Percentiles rank a stretch among this genome's conserved stretches.
These are phyloP conservation scores for Zhuliangozyma blackwelliae DNA, from an alignment of 1,139 yeast species.

Conservation along the genomic window DNA sequence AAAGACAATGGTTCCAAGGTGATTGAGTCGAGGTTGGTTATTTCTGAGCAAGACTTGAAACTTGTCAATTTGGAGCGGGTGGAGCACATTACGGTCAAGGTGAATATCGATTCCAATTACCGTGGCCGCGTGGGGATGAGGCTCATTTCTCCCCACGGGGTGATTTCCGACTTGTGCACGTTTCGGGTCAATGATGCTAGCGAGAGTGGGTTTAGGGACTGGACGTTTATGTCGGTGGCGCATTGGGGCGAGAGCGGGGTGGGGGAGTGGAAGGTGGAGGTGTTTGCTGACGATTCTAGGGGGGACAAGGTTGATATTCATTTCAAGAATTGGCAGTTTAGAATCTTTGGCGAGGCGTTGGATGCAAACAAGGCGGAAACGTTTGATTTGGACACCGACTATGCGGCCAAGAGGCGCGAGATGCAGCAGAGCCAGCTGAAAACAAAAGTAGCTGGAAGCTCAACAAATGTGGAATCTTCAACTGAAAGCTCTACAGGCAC, in stretches of 20 bases:
- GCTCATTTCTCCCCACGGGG: slow-evolving; percentile 72
- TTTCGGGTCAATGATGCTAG: slow-evolving; percentile 58
- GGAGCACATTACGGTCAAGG: slow-evolving; percentile 84
- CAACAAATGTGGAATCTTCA: too few relatives aligned
- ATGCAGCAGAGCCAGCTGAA: slow-evolving; percentile 9
- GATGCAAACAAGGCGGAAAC: slow-evolving; percentile 59
- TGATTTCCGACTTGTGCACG: slow-evolving; percentile 72
- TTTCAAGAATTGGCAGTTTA: slow-evolving; percentile 69
- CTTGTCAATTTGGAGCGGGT: slow-evolving; percentile 61
- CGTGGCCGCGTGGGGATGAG: slow-evolving; percentile 72
- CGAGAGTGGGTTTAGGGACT: slow-evolving; percentile 58
- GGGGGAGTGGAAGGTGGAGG: slow-evolving; percentile 81
- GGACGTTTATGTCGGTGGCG: slow-evolving; percentile 98
- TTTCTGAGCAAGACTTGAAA: slow-evolving; percentile 48
- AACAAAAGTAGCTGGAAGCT: too few relatives aligned
- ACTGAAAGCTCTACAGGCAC: too few relatives aligned
- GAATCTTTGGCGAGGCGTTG: slow-evolving; percentile 74
- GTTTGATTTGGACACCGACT: slow-evolving; percentile 37
- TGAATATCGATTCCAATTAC: slow-evolving; percentile 58
- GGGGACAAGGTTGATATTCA: slow-evolving; percentile 32
- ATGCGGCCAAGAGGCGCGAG: slow-evolving; percentile 37
- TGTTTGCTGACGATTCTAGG: slow-evolving; percentile 28
- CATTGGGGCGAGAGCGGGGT: slow-evolving; percentile 91
- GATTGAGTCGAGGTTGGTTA: slow-evolving; percentile 39
- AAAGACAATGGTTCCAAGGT: slow-evolving; percentile 19